phyloP scores from a whole-genome alignment of 192 early-diverging fungal genomes.

The Thamnidium elegans region DNA sequence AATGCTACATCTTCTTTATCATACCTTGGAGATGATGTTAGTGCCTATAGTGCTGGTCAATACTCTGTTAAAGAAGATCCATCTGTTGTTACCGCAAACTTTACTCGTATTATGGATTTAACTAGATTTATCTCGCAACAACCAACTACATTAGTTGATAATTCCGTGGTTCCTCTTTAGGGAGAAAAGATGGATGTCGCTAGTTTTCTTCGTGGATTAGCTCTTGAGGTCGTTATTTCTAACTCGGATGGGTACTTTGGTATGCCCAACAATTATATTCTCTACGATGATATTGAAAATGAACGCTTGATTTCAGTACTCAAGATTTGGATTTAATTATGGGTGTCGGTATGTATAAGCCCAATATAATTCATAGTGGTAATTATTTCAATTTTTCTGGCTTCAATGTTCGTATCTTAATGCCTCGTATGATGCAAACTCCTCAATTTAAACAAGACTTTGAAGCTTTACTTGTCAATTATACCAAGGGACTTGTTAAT shows the following conservation, averaged over 20 bases:
- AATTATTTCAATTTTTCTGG: slow-evolving; percentile 17
- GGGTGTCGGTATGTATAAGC: neutral
- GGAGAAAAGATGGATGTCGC: slow-evolving; percentile 3
- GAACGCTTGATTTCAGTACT: neutral
- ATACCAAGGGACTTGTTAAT: neutral
- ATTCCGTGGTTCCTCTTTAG: slow-evolving; percentile 1
- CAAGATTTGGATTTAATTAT: slow-evolving; percentile 19
- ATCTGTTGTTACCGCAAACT: neutral
- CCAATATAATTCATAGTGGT: neutral
- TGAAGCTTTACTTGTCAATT: neutral
- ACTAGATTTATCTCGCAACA: slow-evolving; percentile 5
- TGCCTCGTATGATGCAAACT: slow-evolving; percentile 6
- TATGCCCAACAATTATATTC: slow-evolving; percentile 16
- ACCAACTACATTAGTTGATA: neutral
- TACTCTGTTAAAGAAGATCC: slow-evolving; percentile 1
- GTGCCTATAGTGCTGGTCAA: neutral
- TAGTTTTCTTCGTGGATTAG: slow-evolving; percentile 22
- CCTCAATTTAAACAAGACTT: neutral
- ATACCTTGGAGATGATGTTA: neutral
- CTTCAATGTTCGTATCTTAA: neutral
- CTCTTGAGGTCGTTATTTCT: slow-evolving; percentile 9
- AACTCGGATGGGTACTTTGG: slow-evolving; percentile 20
- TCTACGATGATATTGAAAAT: slow-evolving; percentile 8
- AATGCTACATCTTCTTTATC: neutral
- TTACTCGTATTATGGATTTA: neutral